A percentile compares a stretch with the other conserved stretches of the same genome.
These are phyloP conservation scores for Mucor irregularis DNA, from an alignment of 371 early-diverging fungal species.

Conservation along the genomic window DNA sequence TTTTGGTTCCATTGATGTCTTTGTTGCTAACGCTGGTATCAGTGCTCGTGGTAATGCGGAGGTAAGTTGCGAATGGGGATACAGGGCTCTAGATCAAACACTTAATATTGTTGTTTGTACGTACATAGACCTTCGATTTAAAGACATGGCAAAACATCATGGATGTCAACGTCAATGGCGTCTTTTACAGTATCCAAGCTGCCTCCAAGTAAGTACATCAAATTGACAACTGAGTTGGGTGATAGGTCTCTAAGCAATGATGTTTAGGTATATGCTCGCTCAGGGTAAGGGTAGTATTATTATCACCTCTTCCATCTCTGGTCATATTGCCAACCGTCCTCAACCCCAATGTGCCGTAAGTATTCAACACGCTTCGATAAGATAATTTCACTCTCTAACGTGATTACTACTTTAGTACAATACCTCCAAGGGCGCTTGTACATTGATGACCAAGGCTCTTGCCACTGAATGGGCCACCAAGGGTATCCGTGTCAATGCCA, in stretches of 20 bases:
- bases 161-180: slow-evolving; percentile 53
- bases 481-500: slow-evolving; percentile 49
- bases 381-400: background rate
- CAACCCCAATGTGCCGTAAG: slow-evolving; percentile 50
- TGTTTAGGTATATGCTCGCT: slow-evolving; percentile 34
- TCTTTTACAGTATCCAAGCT: slow-evolving; percentile 46
- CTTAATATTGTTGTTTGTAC: background rate
- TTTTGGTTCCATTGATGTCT: slow-evolving; percentile 45
- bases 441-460: slow-evolving; percentile 50
- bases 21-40: slow-evolving; percentile 54
- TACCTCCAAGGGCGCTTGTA: slow-evolving; percentile 69
- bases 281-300: slow-evolving; percentile 46
- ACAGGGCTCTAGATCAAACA: background rate
- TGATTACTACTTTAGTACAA: slow-evolving; percentile 39
- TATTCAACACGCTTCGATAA: background rate
- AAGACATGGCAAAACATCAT: slow-evolving; percentile 41
- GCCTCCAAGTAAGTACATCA: slow-evolving; percentile 23
- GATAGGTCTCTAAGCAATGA: too few species aligned
- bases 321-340: slow-evolving; percentile 45
- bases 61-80: slow-evolving; percentile 17
- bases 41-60: slow-evolving; percentile 36
- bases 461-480: slow-evolving; percentile 50
- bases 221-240: too few species aligned
- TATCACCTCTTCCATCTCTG: slow-evolving; percentile 49
- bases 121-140: slow-evolving; percentile 28